Evolutionary conservation across 2,329 filamentous ascomycete species (phyloP).

Genomic region (Aureobasidium sp.): DNA sequence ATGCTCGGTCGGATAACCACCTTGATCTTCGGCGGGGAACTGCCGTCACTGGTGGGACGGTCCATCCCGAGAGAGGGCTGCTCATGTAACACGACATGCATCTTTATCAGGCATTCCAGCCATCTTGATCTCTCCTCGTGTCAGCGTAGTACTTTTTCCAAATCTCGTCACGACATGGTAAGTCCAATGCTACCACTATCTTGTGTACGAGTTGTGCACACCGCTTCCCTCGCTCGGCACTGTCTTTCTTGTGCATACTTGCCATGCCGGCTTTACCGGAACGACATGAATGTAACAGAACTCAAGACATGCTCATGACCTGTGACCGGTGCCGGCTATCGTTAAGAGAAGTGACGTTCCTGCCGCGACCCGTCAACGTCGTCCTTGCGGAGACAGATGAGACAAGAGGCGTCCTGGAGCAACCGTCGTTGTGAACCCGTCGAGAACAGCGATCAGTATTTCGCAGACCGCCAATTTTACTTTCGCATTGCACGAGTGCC

Average conservation of each 20-base stretch:
- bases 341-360: not conserved
- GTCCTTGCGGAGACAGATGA: conserved; percentile 1
- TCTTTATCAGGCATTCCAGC: not conserved
- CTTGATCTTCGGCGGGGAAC: not conserved
- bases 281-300: not conserved
- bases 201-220: not conserved
- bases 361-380: conserved; percentile 5
- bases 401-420: conserved; percentile 6
- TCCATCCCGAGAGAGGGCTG: not conserved
- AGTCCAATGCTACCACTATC: not conserved
- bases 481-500: not conserved
- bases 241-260: conserved; percentile 1
- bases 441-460: conserved; percentile 3
- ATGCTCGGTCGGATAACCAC: not conserved
- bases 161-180: not conserved
- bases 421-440: not conserved
- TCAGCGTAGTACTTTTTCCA: conserved; percentile 3
- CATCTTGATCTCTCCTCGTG: not conserved
- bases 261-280: not conserved
- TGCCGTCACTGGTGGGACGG: not conserved
- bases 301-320: conserved; percentile 1
- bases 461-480: not conserved
- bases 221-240: not conserved
- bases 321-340: not conserved
- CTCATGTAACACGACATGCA: not conserved